Percentiles rank a stretch among this genome's conserved stretches.
Evolutionary conservation across 805 yeast species (phyloP).

Genomic region (Clavispora asparagi): DNA sequence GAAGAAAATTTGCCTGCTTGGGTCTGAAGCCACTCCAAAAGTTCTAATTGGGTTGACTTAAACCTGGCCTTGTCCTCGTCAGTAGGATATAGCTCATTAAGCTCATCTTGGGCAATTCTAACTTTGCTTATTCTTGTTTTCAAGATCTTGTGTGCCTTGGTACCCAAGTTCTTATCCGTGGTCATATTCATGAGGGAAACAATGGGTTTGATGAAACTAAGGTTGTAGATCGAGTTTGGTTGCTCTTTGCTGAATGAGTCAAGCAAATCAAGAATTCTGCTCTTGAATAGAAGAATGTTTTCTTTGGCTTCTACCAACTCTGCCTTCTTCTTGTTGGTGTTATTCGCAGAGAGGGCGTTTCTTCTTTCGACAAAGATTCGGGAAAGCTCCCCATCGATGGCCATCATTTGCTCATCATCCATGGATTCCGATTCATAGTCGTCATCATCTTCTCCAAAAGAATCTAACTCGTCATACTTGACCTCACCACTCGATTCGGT

Average conservation of each 20-base stretch:
- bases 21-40: slow-evolving; percentile 40
- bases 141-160: slow-evolving; percentile 68
- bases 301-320: slow-evolving; percentile 78
- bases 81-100: slow-evolving; percentile 12
- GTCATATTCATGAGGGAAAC: slow-evolving; percentile 61
- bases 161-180: slow-evolving; percentile 62
- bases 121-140: slow-evolving; percentile 55
- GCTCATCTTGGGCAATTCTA: slow-evolving; percentile 23
- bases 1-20: slow-evolving; percentile 39
- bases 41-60: slow-evolving; percentile 18
- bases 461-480: slow-evolving; percentile 34
- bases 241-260: slow-evolving; percentile 53
- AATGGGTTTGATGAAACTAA: slow-evolving; percentile 51
- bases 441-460: slow-evolving; percentile 43
- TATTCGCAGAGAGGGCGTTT: slow-evolving; percentile 48
- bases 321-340: slow-evolving; percentile 55
- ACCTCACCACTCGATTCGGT: slow-evolving; percentile 39
- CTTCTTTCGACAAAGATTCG: slow-evolving; percentile 80
- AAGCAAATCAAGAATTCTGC: slow-evolving; percentile 69
- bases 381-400: slow-evolving; percentile 78
- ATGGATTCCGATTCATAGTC: slow-evolving; percentile 66
- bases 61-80: slow-evolving; percentile 13
- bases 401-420: slow-evolving; percentile 97
- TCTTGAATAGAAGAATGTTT: slow-evolving; percentile 73
- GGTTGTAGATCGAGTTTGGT: slow-evolving; percentile 34